Percentiles rank a stretch among this genome's conserved stretches.
These are phyloP conservation scores for Trichoderma gracile DNA, from an alignment of 2,329 filamentous ascomycete species.

Conservation along the genomic window DNA sequence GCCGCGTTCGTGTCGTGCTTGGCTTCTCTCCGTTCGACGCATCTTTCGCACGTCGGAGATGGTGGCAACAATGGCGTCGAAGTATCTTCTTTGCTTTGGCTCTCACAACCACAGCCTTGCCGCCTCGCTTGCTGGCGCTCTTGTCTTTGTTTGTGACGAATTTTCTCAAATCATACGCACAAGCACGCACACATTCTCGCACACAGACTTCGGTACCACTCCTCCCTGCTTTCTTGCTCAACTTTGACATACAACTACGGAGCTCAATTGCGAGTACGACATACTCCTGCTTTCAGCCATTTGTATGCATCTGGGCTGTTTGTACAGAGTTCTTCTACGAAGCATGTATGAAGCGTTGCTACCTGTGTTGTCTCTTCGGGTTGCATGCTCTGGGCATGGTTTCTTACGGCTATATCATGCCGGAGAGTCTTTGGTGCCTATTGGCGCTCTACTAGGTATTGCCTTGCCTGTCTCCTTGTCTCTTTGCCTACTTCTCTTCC, in stretches of 20 bases:
- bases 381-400: neutral
- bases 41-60: neutral
- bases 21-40: neutral
- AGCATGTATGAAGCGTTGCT: neutral
- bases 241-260: neutral
- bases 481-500: neutral
- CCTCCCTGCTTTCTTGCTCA: neutral
- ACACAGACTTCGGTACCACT: neutral
- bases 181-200: slow-evolving; percentile 5
- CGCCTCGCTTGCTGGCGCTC: slow-evolving; percentile 4
- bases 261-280: neutral
- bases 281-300: neutral
- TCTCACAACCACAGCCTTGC: slow-evolving; percentile 7
- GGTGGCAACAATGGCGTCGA: slow-evolving; percentile 11
- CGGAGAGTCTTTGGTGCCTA: neutral
- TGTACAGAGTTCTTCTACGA: neutral
- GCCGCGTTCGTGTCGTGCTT: neutral
- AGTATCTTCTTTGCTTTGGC: neutral
- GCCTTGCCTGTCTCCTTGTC: neutral
- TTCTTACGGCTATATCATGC: neutral
- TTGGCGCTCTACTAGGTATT: neutral
- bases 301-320: neutral
- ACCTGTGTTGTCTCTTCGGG: neutral
- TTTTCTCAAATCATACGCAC: slow-evolving; percentile 26
- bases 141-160: slow-evolving; percentile 8